A percentile compares a stretch with the other conserved stretches of the same genome.
These are phyloP conservation scores for Myxozyma lipomycoides DNA, from an alignment of 805 yeast species.

Conservation along the genomic window DNA sequence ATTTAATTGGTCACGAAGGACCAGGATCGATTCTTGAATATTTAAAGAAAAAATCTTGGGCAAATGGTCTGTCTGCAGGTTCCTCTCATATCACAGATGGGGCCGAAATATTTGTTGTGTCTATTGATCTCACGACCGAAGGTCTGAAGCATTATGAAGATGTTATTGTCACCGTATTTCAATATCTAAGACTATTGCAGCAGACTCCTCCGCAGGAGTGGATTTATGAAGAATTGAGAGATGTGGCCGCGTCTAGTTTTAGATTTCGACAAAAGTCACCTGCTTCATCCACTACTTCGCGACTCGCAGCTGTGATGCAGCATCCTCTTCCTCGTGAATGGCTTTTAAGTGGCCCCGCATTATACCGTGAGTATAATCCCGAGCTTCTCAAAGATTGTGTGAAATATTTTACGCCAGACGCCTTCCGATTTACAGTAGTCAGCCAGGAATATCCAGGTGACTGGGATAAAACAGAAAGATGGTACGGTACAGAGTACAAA, in stretches of 20 bases:
- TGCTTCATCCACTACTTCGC: conserved; percentile 69
- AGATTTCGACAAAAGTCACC: conserved; percentile 74
- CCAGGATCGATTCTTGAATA: conserved; percentile 73
- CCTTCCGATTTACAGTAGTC: conserved; percentile 56
- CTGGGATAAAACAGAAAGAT: conserved; percentile 56
- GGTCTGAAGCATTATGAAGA: conserved; percentile 62
- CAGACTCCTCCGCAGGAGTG: conserved; percentile 64
- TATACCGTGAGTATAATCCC: conserved; percentile 58
- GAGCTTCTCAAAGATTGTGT: conserved; percentile 50
- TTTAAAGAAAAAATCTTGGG: conserved; percentile 74
- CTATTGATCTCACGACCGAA: conserved; percentile 67
- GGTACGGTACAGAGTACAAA: conserved; percentile 87
- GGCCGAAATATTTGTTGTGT: conserved; percentile 61
- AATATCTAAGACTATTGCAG: conserved; percentile 63
- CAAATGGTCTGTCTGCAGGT: conserved; percentile 73
- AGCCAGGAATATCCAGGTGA: conserved; percentile 49
- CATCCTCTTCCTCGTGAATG: conserved; percentile 60
- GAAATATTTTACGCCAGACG: conserved; percentile 50
- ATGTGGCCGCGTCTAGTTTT: conserved; percentile 64
- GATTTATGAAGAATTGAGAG: conserved; percentile 73
- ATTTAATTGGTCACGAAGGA: conserved; percentile 89
- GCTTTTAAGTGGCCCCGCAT: conserved; percentile 51
- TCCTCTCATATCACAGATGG: conserved; percentile 53
- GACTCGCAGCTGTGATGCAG: conserved; percentile 59
- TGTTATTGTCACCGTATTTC: conserved; percentile 58